phyloP scores from a whole-genome alignment of 2,329 filamentous ascomycete genomes.

The Elsinoe australis region DNA sequence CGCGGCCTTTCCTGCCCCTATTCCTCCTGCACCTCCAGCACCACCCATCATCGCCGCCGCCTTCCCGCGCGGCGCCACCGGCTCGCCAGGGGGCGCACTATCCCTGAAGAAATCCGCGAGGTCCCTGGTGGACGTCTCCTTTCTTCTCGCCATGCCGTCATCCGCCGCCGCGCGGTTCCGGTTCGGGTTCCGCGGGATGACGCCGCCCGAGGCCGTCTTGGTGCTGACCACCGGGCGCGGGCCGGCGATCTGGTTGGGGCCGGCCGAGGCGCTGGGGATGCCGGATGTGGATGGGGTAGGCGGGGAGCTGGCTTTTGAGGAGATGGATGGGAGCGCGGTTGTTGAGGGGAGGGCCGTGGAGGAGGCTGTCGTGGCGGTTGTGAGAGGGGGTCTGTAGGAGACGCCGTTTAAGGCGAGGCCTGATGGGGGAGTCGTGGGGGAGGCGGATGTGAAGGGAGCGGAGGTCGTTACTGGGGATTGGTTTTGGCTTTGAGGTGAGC shows the following conservation, averaged over 20 bases:
- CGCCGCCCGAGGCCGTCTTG: constrained; percentile 14
- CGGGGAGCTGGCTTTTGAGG: no score
- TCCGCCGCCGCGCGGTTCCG: constrained; percentile 21
- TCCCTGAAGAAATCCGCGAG: constrained; percentile 39
- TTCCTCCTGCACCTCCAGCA: constrained; percentile 17
- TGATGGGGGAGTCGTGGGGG: neutral
- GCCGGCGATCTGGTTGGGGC: constrained; percentile 23
- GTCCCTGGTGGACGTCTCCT: constrained; percentile 32
- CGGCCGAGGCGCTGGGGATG: constrained; percentile 19
- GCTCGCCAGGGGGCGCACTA: constrained; percentile 31
- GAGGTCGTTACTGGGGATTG: neutral
- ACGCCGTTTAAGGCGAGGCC: constrained; percentile 14
- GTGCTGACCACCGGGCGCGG: constrained; percentile 19
- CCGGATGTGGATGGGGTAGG: constrained; percentile 16
- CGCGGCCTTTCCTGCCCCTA: constrained; percentile 17
- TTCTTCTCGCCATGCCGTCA: constrained; percentile 22
- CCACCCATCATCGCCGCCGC: constrained; percentile 23
- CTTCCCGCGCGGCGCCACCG: constrained; percentile 19
- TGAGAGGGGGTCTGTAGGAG: constrained; percentile 10
- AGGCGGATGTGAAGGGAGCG: neutral
- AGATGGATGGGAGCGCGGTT: no score
- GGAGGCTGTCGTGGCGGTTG: neutral
- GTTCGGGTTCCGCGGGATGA: constrained; percentile 19
- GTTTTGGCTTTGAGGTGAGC: neutral
- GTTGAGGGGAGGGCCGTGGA: constrained; percentile 9